These are phyloP conservation scores for Juglanconis oblonga DNA, from an alignment of 2,329 filamentous ascomycete genomes.

Conservation along the genomic window DNA sequence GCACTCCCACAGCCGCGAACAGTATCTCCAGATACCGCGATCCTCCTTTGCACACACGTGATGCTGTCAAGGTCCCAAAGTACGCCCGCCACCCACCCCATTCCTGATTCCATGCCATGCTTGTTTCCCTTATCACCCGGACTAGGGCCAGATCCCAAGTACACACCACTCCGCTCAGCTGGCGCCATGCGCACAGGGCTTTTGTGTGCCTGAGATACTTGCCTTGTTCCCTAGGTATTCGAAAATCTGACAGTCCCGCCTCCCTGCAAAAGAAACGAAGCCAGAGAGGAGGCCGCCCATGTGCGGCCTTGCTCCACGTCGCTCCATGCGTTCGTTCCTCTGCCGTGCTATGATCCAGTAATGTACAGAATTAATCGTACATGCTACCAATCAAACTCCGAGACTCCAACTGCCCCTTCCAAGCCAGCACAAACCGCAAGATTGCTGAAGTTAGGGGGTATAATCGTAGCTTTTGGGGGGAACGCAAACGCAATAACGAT, in stretches of 20 bases:
- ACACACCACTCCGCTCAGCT: not conserved
- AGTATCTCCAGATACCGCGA: not conserved
- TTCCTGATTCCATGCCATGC: no score
- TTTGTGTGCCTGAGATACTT: not conserved
- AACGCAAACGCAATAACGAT: slow-evolving; percentile 1
- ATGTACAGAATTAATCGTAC: not conserved
- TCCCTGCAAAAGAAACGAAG: not conserved
- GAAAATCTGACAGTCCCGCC: not conserved
- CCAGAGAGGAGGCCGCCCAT: not conserved
- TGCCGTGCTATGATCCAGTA: not conserved
- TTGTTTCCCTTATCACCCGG: not conserved
- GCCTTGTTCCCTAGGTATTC: not conserved
- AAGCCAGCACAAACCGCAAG: not conserved
- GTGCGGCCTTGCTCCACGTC: not conserved
- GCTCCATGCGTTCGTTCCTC: not conserved
- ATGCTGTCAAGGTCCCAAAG: not conserved
- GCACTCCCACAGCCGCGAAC: not conserved
- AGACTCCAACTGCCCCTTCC: not conserved
- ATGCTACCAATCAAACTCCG: not conserved
- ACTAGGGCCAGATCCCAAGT: not conserved
- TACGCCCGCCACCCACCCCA: no score
- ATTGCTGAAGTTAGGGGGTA: slow-evolving; percentile 3
- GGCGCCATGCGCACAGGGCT: not conserved
- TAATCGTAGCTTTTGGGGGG: not conserved
- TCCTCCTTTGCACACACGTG: not conserved